phyloP scores from a whole-genome alignment of 129 eudicot genomes.

The Tagetes erecta region DNA sequence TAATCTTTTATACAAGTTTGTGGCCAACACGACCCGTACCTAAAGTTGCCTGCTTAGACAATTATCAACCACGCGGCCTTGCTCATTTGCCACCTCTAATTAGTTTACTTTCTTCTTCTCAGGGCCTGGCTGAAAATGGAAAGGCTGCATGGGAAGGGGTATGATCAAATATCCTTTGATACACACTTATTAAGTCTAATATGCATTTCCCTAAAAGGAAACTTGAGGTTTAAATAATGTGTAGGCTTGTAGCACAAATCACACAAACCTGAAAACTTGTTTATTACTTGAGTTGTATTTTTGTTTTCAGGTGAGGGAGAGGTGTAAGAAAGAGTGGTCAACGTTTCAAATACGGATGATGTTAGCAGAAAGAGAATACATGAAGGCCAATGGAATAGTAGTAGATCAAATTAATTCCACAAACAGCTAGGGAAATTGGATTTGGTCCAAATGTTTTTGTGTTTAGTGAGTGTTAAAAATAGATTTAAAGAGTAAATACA shows the following conservation, averaged over 20 bases:
- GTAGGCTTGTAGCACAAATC: not conserved
- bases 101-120: slow-evolving; percentile 3
- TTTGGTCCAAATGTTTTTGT: not conserved
- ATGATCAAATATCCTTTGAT: slow-evolving; percentile 18
- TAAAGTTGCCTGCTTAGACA: not conserved
- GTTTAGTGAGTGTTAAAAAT: not conserved
- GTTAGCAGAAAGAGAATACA: slow-evolving; percentile 59
- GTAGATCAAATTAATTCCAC: slow-evolving; percentile 44
- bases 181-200: not conserved
- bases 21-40: not conserved
- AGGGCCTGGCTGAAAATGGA: slow-evolving; percentile 69
- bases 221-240: not conserved
- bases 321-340: slow-evolving; percentile 73
- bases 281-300: not conserved
- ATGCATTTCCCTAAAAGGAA: not conserved
- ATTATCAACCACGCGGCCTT: too few species aligned
- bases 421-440: slow-evolving; percentile 19
- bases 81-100: not conserved
- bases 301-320: slow-evolving; percentile 59
- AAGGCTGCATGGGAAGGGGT: slow-evolving; percentile 86
- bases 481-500: slow-evolving; percentile 5
- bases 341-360: slow-evolving; percentile 60
- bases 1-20: not conserved
- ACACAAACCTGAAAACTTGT: not conserved
- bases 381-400: slow-evolving; percentile 38